A percentile compares a stretch with the other conserved stretches of the same genome.
Conservation (phyloP, 441 rosid species). For the Daphne laureola region DNA sequence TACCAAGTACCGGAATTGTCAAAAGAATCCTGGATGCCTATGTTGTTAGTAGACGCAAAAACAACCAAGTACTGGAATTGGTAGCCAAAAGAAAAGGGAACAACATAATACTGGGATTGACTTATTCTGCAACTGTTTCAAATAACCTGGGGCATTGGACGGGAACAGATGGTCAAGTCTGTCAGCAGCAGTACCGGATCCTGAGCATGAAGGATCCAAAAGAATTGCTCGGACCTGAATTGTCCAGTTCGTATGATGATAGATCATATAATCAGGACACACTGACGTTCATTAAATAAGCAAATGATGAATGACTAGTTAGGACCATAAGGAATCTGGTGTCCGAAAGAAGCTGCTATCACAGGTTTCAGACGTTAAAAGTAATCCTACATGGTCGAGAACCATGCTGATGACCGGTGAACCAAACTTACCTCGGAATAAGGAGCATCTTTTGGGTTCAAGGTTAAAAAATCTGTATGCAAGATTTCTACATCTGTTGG, state of each 20-base stretch:
- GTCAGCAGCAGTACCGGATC: conserved; percentile 75
- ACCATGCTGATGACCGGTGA: no score
- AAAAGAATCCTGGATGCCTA: no score
- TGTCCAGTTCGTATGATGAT: conserved; percentile 8
- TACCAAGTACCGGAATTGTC: no score
- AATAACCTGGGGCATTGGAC: conserved; percentile 39
- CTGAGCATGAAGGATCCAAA: conserved; percentile 94
- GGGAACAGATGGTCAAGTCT: conserved; percentile 92
- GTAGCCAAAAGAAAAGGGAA: not conserved
- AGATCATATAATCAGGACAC: not conserved
- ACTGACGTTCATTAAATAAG: no score
- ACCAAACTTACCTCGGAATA: conserved; percentile 45
- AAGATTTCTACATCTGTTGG: conserved; percentile 57
- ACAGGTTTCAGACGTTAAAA: no score
- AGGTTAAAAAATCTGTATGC: conserved; percentile 62
- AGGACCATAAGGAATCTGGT: no score
- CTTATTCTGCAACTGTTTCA: not conserved
- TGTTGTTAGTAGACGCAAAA: not conserved
- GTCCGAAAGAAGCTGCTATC: no score
- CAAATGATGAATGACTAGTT: no score
- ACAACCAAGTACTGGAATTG: not conserved
- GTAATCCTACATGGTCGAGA: no score
- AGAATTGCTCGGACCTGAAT: conserved; percentile 74
- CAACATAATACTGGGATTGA: conserved; percentile 1
- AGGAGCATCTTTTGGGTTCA: conserved; percentile 49